phyloP scores from a whole-genome alignment of 139 green algal species.

The Chlamydomonas sphaeroides region DNA sequence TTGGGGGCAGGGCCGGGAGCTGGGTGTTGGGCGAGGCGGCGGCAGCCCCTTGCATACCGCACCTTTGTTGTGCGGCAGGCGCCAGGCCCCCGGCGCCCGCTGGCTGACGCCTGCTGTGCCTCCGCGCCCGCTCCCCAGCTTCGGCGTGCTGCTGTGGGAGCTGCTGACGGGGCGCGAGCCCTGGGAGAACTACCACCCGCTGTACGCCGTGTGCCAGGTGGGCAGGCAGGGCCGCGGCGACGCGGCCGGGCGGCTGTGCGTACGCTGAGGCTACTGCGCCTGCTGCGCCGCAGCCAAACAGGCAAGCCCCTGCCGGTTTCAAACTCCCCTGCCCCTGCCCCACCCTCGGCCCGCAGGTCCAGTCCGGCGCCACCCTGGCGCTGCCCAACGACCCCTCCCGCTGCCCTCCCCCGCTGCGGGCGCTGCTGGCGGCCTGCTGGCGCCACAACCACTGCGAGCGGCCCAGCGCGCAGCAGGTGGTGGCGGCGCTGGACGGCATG shows the following conservation, averaged over 20 bases:
- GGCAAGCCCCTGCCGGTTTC: no score
- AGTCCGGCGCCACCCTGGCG: conserved; percentile 12
- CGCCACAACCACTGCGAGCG: conserved; percentile 10
- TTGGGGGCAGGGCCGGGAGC: no score
- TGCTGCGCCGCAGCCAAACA: no score
- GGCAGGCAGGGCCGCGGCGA: no score
- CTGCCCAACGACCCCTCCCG: conserved; percentile 28
- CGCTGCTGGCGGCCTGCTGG: conserved; percentile 44
- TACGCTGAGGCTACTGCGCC: no score
- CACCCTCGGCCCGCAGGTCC: conserved; percentile 15
- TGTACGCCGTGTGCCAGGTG: conserved; percentile 31
- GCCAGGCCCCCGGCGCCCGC: no score
- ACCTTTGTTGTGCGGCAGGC: no score
- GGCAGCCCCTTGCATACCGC: no score
- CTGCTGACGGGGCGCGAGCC: conserved; percentile 28
- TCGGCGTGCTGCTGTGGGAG: conserved; percentile 35
- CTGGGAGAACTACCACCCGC: conserved; percentile 32
- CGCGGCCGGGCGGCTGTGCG: no score
- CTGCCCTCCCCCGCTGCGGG: conserved; percentile 33
- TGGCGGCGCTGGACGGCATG: conserved; percentile 30
- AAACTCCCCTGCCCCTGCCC: no score
- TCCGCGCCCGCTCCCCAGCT: background rate
- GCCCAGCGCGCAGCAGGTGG: background rate
- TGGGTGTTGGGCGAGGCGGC: no score
- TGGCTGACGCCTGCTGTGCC: background rate